A percentile compares a stretch with the other conserved stretches of the same genome.
Evolutionary conservation across 2,329 filamentous ascomycete genomes (phyloP).

Genomic region (Onygenales sp.): DNA sequence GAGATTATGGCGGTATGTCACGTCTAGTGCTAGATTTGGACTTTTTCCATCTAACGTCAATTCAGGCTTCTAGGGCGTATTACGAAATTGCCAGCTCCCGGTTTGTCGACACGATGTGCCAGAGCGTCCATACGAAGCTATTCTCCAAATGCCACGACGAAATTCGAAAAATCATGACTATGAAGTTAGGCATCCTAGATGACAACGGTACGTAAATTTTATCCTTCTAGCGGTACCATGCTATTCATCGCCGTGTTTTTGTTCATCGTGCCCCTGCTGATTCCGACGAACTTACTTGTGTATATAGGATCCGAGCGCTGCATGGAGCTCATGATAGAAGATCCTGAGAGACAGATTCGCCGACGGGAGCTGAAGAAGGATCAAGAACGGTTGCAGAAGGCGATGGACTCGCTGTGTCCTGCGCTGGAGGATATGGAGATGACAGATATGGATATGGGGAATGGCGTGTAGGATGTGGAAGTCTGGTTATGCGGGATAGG

Average conservation of each 20-base stretch:
- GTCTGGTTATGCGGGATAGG: neutral
- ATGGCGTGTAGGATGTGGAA: neutral
- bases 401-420: constrained; percentile 18
- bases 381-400: constrained; percentile 24
- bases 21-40: neutral
- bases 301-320: constrained; percentile 24
- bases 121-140: constrained; percentile 26
- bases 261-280: neutral
- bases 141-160: constrained; percentile 26
- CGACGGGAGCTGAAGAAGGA: constrained; percentile 22
- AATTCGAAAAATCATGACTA: constrained; percentile 21
- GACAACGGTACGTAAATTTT: constrained; percentile 20
- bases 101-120: constrained; percentile 31
- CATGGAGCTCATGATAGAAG: constrained; percentile 28
- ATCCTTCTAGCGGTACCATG: neutral
- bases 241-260: neutral
- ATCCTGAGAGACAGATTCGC: constrained; percentile 24
- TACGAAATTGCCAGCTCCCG: constrained; percentile 31
- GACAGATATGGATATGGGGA: neutral
- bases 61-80: constrained; percentile 26
- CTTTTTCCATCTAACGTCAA: constrained; percentile 5
- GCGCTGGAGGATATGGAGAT: constrained; percentile 5
- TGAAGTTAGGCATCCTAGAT: constrained; percentile 20
- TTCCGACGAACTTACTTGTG: neutral
- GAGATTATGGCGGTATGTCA: constrained; percentile 31